Conservation (phyloP, 495 filamentous ascomycete species). For the Penicillium verhagenii region DNA sequence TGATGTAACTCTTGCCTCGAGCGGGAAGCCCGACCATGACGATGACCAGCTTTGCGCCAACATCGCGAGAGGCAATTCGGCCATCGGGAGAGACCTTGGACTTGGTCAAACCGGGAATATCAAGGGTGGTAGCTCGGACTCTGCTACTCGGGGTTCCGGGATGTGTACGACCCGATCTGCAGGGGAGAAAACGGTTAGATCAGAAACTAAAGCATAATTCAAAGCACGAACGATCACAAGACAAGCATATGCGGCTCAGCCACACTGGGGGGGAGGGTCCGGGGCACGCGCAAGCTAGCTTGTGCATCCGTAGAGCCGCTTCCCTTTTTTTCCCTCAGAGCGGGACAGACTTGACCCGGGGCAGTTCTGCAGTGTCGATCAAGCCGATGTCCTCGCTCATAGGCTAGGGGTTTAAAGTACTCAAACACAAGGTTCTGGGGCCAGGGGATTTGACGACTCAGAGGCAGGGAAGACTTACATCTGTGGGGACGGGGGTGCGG, state of each 20-base stretch:
- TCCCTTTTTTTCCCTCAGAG: not conserved
- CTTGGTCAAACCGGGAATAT: slow-evolving; percentile 86
- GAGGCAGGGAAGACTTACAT: slow-evolving; percentile 53
- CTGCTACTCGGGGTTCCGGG: slow-evolving; percentile 49
- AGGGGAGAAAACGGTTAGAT: slow-evolving; percentile 10
- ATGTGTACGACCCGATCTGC: slow-evolving; percentile 31
- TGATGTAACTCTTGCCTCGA: slow-evolving; percentile 95
- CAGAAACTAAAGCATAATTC: not conserved
- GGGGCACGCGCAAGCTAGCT: slow-evolving; percentile 5
- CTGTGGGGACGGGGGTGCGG: slow-evolving; percentile 67
- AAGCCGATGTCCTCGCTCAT: slow-evolving; percentile 10
- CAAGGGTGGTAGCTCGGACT: slow-evolving; percentile 77
- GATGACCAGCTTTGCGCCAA: slow-evolving; percentile 93
- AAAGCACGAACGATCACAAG: slow-evolving; percentile 12
- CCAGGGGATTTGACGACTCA: slow-evolving; percentile 16
- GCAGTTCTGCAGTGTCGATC: slow-evolving; percentile 12
- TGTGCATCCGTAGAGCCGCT: slow-evolving; percentile 3
- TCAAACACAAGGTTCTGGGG: slow-evolving; percentile 14
- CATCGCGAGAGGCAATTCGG: slow-evolving; percentile 84
- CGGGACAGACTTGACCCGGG: slow-evolving; percentile 13
- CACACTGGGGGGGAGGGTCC: not conserved
- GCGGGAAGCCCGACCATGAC: slow-evolving; percentile 98
- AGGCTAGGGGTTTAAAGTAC: slow-evolving; percentile 11
- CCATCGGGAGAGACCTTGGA: slow-evolving; percentile 94
- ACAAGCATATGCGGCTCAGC: slow-evolving; percentile 1